A percentile compares a stretch with the other conserved stretches of the same genome.
Evolutionary conservation across 148 eudicot genomes (phyloP).

Genomic region (Silene uniflora): DNA sequence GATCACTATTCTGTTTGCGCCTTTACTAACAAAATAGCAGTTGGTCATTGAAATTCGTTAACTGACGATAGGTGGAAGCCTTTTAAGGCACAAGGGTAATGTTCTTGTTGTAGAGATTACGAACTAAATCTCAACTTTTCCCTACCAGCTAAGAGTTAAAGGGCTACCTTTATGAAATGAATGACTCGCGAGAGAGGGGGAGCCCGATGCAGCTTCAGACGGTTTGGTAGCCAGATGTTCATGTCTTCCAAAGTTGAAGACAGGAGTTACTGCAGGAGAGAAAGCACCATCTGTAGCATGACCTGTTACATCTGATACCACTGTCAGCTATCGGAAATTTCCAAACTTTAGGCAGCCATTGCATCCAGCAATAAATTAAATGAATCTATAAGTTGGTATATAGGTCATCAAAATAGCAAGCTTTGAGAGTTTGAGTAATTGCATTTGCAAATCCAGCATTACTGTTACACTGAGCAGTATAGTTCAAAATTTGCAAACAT

Average conservation of each 20-base stretch:
- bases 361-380: not conserved
- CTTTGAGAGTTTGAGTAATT: not conserved
- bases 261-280: slow-evolving; percentile 18
- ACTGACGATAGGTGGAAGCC: too few species aligned
- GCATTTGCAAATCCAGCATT: not conserved
- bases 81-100: too few species aligned
- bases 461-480: not conserved
- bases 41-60: too few species aligned
- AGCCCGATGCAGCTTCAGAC: not conserved
- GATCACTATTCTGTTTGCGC: too few species aligned
- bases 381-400: not conserved
- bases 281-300: slow-evolving; percentile 15
- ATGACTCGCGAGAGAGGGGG: not conserved
- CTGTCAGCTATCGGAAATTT: not conserved
- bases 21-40: too few species aligned
- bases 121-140: too few species aligned
- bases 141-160: too few species aligned
- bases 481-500: not conserved
- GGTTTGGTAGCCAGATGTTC: slow-evolving; percentile 5
- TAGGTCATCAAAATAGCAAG: not conserved
- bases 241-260: not conserved
- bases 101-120: too few species aligned
- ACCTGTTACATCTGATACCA: slow-evolving; percentile 15
- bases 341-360: not conserved
- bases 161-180: not conserved